Evolutionary conservation across 345 rosid genomes (phyloP), one percentile per base, ranked within the genome.

Genomic region (Gossypium australe): DNA sequence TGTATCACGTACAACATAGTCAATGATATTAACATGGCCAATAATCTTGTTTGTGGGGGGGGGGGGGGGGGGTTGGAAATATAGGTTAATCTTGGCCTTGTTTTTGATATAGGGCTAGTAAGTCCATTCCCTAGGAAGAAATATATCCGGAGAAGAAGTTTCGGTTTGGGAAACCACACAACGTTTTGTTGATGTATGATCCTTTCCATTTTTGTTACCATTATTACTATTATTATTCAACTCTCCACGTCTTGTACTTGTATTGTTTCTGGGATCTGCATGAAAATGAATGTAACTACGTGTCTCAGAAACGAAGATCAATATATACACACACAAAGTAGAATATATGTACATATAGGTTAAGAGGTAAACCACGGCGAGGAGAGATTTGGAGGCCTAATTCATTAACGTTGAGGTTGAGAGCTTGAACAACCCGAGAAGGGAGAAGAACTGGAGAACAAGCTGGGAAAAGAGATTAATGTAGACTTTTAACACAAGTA

Each of bases 401-500:
- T 66, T 74, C 71, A 61, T 74, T 83, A 20, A 85, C 83, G 18
- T 79, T 86, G 69, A 86, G 86, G 72, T 88, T 86, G 9, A 88
- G 89, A 1, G 87, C 88, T 66, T 82, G 88, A 76, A 86, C 87
- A n/a, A 88, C 92, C 16, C 87, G 83, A 0, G 83, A 49, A 41
- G 92, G 92, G 1, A 88, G 87, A 51, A 86, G 87, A 72, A 88
- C 92, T 22, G 89, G 87, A 13, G 92, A 77, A 16, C 86, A 88
- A 79, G 79, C 92, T 86, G 84, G 55, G 24, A 18, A n/a, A 56
- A 56, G 38, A 34, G 41, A 34, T 34, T 34, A 34, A 34, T 34
- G 41, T 34, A 34, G 41, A 34, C 41, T 34, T 34, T 61, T 43
- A 43, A 51, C 6, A 51, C 55, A 11, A 3, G 52, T 48, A 48